Evolutionary conservation across 495 filamentous ascomycete genomes (phyloP), one percentile per base, ranked within the genome.

Genomic region (Lichina pygmaea): DNA sequence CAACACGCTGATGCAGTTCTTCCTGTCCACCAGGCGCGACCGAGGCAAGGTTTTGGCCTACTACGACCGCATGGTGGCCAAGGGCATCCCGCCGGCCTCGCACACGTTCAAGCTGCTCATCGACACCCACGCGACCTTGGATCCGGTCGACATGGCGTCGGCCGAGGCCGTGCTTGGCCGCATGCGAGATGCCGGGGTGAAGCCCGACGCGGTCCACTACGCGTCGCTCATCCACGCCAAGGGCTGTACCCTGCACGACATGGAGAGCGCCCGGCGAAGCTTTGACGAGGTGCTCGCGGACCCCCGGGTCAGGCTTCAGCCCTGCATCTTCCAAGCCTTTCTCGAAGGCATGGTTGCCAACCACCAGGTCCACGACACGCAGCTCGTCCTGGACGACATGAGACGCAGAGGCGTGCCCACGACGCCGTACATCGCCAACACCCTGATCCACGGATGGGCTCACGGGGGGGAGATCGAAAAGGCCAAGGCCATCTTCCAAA

Each of bases 1-100:
- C 68, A 94, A 97, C 64, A 86, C 81, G 56, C 75, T 97, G 72
- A 97, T 97, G 70, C 89, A 97, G 60, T 95, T 92, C 67, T 97
- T 95, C 73, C 71, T 94, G 48, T 86, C 78, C 53, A 94, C 91
- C 31, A 94, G 95, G 70, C 77, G 85, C 13, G 91, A 97, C 58
- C 81, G 84, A 59, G 59, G 63, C 59, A 94, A 95, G 68, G 86
- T 93, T 10, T 72, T 95, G n/a, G 70, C 77, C 17, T 97, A 94
- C 67, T 94, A 86, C 58, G 78, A 91, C 53, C 80, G 86, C 51
- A 95, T 97, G 89, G 68, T 77, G 50, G 63, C 72, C 38, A 81
- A 77, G 60, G 75, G 77, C 47, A 95, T 97, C 57, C 65, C 81
- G 48, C 91, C 89, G 1, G 94, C 89, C 11, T 74, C 78, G 53